phyloP scores from a whole-genome alignment of 2,329 filamentous ascomycete genomes.

The Diaporthe helianthi region DNA sequence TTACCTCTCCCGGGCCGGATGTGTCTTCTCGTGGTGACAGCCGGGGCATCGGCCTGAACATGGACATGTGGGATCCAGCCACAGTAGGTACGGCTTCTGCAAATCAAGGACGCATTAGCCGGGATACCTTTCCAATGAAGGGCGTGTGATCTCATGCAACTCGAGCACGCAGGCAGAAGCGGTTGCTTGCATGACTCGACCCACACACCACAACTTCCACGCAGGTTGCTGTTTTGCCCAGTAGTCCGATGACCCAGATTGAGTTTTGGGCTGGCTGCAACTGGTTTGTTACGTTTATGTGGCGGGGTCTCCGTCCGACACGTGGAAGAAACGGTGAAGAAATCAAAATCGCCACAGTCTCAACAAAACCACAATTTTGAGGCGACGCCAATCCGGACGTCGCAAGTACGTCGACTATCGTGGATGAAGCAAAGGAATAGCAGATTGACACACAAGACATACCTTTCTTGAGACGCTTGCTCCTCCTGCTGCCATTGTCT shows the following conservation, averaged over 20 bases:
- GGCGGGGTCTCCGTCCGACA: conserved; percentile 9
- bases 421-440: neutral
- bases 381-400: conserved; percentile 9
- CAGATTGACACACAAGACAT: conserved; percentile 42
- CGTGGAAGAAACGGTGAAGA: conserved; percentile 7
- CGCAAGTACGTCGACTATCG: neutral
- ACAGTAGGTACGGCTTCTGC: conserved; percentile 78
- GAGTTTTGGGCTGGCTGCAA: conserved; percentile 4
- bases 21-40: conserved; percentile 61
- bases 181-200: conserved; percentile 32
- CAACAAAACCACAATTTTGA: neutral
- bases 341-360: conserved; percentile 21
- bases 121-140: conserved; percentile 39
- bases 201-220: conserved; percentile 18
- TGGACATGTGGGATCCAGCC: conserved; percentile 95
- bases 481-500: conserved; percentile 77
- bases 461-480: conserved; percentile 93
- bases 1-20: conserved; percentile 52
- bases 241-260: neutral
- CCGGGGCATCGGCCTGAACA: conserved; percentile 81
- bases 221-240: neutral
- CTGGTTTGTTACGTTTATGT: neutral
- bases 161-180: conserved; percentile 24
- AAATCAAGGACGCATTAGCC: conserved; percentile 47
- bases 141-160: conserved; percentile 32